Base-by-base conservation (phyloP, 169 alveolate genomes). In the Cryptosporidium xiaoi region DNA sequence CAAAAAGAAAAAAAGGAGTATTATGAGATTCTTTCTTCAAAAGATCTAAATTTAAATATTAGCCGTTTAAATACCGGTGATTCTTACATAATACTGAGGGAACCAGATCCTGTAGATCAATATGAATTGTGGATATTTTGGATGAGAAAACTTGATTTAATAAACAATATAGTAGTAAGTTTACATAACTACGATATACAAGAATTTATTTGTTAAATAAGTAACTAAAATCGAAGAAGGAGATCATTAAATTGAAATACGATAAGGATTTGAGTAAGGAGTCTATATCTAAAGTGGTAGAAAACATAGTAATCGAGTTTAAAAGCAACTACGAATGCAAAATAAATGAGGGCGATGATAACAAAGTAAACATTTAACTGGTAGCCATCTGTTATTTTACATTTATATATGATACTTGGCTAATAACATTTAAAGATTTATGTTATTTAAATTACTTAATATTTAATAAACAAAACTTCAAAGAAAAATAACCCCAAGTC, bases 101-200 rank as follows among this genome's bases (percentile, higher is more conserved):
- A 77, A 20, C 87, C 87, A 18, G 87, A 77, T 77, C 87, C 87
- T 10, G 34, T 77, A 40, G 77, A 77, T 40, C 18, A 77, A 31
- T 77, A 44, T 48, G 71, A 77, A 40, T 2, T n/a, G 18, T 77
- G 87, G 87, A 27, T 60, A 5, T 7, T 55, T 29, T 77, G 87
- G 87, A 60, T 77, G 60, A 71, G 56, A 3, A 60, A 44, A 31
- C 31, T 77, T 1, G n/a, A 20, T 27, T 18, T 56, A 40, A 56
- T 77, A 56, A 62, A 44, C 44, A 53, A 62, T 3, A 77, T 77
- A 40, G 8, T 77, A 31, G 87, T 77, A 77, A 77, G 87, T 62
- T 20, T 31, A 10, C 6, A 40, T 3, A 40, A 6, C 10, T 6
- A 3, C 48, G 4, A 40, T 40, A 40, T 40, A 8, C 48, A 6